These are phyloP conservation scores for Chimonanthus praecox DNA, from an alignment of 164 flowering plant species.

Conservation along the genomic window DNA sequence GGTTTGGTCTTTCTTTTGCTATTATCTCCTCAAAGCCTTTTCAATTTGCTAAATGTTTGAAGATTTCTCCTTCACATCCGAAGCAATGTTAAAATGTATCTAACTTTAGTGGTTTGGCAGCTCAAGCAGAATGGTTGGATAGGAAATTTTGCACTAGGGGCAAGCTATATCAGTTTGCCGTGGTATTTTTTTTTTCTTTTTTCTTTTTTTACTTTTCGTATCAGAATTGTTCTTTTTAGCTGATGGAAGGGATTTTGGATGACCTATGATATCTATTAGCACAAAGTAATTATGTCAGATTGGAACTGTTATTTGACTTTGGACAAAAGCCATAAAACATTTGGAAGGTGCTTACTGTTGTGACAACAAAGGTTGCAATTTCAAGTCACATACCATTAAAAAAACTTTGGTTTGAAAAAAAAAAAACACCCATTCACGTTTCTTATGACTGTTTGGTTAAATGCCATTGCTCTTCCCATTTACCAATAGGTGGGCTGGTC, in stretches of 20 bases:
- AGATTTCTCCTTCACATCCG: neutral
- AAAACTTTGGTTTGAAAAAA: no score
- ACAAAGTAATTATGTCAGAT: no score
- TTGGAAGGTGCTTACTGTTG: no score
- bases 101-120: constrained; percentile 32
- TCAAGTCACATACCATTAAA: no score
- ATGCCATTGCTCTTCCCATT: neutral
- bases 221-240: neutral
- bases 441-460: neutral
- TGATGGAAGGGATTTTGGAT: neutral
- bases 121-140: constrained; percentile 98
- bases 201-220: neutral
- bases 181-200: constrained; percentile 45
- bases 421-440: neutral
- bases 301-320: no score
- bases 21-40: constrained; percentile 1
- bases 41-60: constrained; percentile 1
- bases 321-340: no score
- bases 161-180: constrained; percentile 93
- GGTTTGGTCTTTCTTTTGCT: constrained; percentile 31
- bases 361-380: no score
- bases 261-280: neutral
- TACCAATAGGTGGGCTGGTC: constrained; percentile 91
- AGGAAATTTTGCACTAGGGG: constrained; percentile 94
- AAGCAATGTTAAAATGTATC: constrained; percentile 2